Evolutionary conservation across 345 rosid species (phyloP).

Genomic region (Geranium brycei): DNA sequence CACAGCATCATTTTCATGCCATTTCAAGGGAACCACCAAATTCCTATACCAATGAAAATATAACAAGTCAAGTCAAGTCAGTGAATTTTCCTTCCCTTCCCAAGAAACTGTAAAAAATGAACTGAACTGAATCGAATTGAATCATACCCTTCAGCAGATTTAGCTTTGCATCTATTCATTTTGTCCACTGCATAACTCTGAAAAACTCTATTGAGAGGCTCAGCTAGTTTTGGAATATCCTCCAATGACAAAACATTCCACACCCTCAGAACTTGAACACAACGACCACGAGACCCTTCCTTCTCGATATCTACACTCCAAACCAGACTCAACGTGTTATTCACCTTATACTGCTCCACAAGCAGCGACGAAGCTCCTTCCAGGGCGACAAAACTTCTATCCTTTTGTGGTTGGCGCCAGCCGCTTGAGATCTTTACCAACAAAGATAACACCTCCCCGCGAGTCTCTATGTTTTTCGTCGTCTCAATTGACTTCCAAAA

Average conservation of each 20-base stretch:
- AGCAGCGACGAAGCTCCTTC: background rate
- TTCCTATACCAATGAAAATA: conserved; percentile 5
- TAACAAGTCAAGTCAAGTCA: background rate
- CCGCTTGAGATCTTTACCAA: conserved; percentile 5
- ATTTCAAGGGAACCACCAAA: conserved; percentile 19
- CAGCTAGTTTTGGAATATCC: background rate
- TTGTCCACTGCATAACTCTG: conserved; percentile 11
- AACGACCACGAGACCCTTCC: background rate
- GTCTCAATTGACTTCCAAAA: conserved; percentile 6
- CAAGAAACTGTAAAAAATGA: background rate
- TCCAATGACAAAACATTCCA: conserved; percentile 5
- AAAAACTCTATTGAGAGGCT: conserved; percentile 13
- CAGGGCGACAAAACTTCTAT: background rate
- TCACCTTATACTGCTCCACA: conserved; percentile 1
- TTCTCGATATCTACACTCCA: conserved; percentile 7
- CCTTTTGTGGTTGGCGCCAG: conserved; percentile 3
- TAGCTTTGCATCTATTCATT: conserved; percentile 15
- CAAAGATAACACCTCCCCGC: background rate
- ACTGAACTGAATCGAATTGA: too few relatives aligned
- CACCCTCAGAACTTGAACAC: conserved; percentile 6
- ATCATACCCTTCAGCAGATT: conserved; percentile 4
- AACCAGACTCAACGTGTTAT: background rate
- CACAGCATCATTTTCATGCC: conserved; percentile 7
- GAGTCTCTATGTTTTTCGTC: background rate
- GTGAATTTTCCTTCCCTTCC: too few relatives aligned